Evolutionary conservation across 2,329 filamentous ascomycete species (phyloP).

Genomic region (Pyrenochaeta sp.): DNA sequence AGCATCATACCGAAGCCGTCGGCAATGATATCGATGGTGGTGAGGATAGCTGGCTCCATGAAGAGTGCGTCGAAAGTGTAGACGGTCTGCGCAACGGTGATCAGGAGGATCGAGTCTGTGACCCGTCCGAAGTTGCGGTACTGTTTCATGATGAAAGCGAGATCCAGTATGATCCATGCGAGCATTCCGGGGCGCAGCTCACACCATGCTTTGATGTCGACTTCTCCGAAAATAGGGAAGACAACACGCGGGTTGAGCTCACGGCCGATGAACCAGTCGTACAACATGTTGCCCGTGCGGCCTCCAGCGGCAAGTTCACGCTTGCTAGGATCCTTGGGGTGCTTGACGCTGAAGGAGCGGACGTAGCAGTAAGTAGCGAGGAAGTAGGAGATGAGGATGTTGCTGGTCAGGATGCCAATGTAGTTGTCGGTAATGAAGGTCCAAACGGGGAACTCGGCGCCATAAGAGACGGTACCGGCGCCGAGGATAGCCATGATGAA

Average conservation of each 20-base stretch:
- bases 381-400: constrained; percentile 76
- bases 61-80: constrained; percentile 87
- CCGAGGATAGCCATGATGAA: constrained; percentile 75
- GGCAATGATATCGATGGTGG: constrained; percentile 91
- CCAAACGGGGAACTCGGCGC: constrained; percentile 87
- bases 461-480: constrained; percentile 78
- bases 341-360: constrained; percentile 80
- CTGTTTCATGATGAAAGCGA: constrained; percentile 85
- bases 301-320: constrained; percentile 86
- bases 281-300: constrained; percentile 82
- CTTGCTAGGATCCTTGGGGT: constrained; percentile 70
- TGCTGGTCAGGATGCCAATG: constrained; percentile 82
- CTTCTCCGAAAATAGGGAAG: constrained; percentile 79
- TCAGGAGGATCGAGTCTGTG: constrained; percentile 84
- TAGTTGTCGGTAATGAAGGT: constrained; percentile 93
- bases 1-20: constrained; percentile 98
- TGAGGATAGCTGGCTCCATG: constrained; percentile 88
- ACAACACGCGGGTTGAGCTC: constrained; percentile 90
- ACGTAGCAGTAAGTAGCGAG: constrained; percentile 83
- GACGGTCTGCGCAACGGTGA: constrained; percentile 77
- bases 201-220: constrained; percentile 90
- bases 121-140: constrained; percentile 84
- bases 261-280: constrained; percentile 96
- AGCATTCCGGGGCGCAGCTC: constrained; percentile 93
- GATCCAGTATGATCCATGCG: constrained; percentile 86